Evolutionary conservation across 768 basidiomycete genomes (phyloP).

Genomic region (Pleurotus cornucopiae): DNA sequence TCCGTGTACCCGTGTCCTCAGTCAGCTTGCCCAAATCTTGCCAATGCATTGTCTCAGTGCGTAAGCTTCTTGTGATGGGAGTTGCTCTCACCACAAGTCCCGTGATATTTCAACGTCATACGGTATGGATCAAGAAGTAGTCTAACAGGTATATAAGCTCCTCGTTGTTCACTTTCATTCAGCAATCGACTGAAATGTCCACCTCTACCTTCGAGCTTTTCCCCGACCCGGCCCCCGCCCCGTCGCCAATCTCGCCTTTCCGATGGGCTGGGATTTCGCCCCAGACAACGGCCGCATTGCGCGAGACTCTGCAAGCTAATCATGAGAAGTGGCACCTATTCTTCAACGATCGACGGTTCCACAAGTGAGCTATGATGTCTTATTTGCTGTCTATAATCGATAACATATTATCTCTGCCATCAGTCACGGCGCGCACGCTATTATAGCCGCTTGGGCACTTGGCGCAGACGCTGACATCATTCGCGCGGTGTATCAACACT

Average conservation of each 20-base stretch:
- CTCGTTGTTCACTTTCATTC: no score
- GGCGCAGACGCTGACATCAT: slow-evolving; percentile 44
- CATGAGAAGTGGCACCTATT: slow-evolving; percentile 52
- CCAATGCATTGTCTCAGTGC: no score
- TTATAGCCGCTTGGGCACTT: slow-evolving; percentile 55
- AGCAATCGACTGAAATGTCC: not conserved
- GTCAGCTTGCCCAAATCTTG: no score
- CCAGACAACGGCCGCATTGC: slow-evolving; percentile 34
- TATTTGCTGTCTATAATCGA: slow-evolving; percentile 13
- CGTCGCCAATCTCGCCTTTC: slow-evolving; percentile 24
- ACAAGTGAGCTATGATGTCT: slow-evolving; percentile 24
- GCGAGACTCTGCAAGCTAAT: slow-evolving; percentile 42
- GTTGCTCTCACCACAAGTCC: no score
- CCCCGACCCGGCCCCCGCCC: slow-evolving; percentile 13
- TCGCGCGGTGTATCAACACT: slow-evolving; percentile 30
- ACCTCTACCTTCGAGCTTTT: slow-evolving; percentile 13
- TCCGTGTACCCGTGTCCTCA: no score
- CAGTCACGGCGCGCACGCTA: slow-evolving; percentile 53
- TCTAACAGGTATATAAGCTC: no score
- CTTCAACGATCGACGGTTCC: slow-evolving; percentile 38
- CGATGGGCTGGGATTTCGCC: slow-evolving; percentile 29
- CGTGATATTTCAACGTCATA: no score
- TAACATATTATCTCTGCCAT: slow-evolving; percentile 23
- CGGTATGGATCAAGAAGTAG: no score
- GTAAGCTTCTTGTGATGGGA: no score